Base-by-base conservation (phyloP, 768 basidiomycete species). In the Xerocomellus chrysenteron region DNA sequence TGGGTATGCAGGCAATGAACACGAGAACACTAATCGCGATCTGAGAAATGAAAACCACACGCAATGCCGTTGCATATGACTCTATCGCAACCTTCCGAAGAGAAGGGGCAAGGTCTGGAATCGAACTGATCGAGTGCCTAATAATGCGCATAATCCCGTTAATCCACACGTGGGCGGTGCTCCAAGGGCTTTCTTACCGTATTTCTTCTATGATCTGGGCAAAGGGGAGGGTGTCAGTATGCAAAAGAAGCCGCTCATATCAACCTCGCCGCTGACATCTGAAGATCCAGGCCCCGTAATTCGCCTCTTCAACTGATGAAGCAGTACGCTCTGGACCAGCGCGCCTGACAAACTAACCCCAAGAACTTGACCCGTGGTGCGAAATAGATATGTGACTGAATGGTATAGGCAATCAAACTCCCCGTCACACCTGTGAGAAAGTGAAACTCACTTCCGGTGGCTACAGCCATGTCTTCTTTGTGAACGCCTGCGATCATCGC, bases 291-390 rank as follows among this genome's bases (percentile, higher is more conserved):
- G 85, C 1, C 92, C 95, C 7, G 78, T 81, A 62, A 99, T 95
- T 50, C 86, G 81, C 58, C 79, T 73, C 54, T 83, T 82, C 52
- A 99, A 76, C 66, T 90, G 84, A 47, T 76, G 71, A 30, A 86
- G 74, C 40, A 99, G 78, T 36, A 96, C 80, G 6, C 83, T 81
- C 73, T 99, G 96, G 33, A 95, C 75, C 28, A 98, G 70, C 0
- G 92, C 88, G 21, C 93, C 91, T 63, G 86, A 87, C 45, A 95
- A 76, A 64, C 91, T 90, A 52, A 99, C 96, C 36, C 96, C 97
- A 52, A 98, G 80, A 24, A 97, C 97, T 76, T 98, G 96, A 3
- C 95, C 95, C 17, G 92, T 90, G 9, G 93, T 94, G 60, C 95
- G 79, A 78, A 95, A 96, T 46, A 97, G 79, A 73, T 98, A 98